A percentile compares a stretch with the other conserved stretches of the same genome.
Evolutionary conservation across 306 rosid genomes (phyloP).

Genomic region (Cucurbita ficifolia): DNA sequence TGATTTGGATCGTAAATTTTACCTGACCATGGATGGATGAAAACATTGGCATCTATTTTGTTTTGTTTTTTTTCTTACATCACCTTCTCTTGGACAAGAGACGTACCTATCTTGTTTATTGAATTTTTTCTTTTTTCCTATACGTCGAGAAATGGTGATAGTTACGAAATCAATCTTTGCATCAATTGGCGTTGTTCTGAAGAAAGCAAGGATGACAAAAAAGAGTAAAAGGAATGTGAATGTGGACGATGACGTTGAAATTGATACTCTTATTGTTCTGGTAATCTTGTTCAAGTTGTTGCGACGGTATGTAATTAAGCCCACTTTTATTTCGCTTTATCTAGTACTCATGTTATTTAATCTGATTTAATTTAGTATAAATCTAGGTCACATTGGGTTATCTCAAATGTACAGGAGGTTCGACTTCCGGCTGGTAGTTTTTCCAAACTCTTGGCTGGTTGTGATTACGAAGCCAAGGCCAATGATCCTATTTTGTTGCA

Average conservation of each 20-base stretch:
- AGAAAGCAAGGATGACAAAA: constrained; percentile 65
- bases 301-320: constrained; percentile 37
- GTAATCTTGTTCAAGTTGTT: constrained; percentile 73
- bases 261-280: constrained; percentile 62
- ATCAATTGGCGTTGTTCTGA: constrained; percentile 55
- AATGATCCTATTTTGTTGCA: constrained; percentile 16
- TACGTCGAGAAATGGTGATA: background rate
- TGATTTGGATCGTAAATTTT: background rate
- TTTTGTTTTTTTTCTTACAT: background rate
- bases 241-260: constrained; percentile 28
- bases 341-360: background rate
- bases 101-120: background rate
- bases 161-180: background rate
- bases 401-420: constrained; percentile 34
- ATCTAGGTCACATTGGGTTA: constrained; percentile 9
- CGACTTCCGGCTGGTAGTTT: constrained; percentile 39
- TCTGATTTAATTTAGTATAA: background rate
- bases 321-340: background rate
- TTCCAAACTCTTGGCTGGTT: constrained; percentile 31
- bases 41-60: background rate
- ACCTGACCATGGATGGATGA: background rate
- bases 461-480: constrained; percentile 23
- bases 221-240: constrained; percentile 42
- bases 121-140: background rate
- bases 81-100: background rate